phyloP scores from a whole-genome alignment of 176 grass and related monocot genomes.

The Bromus sterilis region DNA sequence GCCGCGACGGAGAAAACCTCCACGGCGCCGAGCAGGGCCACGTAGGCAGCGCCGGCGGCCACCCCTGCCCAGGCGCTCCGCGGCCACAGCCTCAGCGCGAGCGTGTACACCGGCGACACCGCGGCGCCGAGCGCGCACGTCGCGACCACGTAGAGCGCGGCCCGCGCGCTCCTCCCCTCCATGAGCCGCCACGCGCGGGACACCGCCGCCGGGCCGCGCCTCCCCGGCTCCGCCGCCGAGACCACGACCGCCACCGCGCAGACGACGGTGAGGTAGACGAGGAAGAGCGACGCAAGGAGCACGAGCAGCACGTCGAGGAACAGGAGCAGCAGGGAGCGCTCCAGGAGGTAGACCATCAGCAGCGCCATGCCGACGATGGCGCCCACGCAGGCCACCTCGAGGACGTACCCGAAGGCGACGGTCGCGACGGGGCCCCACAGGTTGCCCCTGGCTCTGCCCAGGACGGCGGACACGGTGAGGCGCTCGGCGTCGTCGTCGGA shows the following conservation, averaged over 20 bases:
- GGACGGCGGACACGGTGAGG: not conserved
- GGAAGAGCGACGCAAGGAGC: conserved; percentile 33
- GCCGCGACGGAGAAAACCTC: conserved; percentile 26
- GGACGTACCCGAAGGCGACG: conserved; percentile 22
- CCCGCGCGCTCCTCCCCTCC: conserved; percentile 25
- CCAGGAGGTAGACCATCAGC: conserved; percentile 9
- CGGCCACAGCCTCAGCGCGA: conserved; percentile 2
- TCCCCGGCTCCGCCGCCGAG: conserved; percentile 18
- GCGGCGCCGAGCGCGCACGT: conserved; percentile 23
- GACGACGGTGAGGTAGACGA: conserved; percentile 41
- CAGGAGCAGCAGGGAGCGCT: conserved; percentile 32
- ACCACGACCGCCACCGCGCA: conserved; percentile 27
- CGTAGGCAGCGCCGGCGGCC: conserved; percentile 23
- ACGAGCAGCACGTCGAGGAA: conserved; percentile 25
- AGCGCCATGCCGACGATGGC: not conserved
- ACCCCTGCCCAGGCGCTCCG: not conserved
- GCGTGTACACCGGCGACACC: conserved; percentile 44
- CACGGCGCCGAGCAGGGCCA: conserved; percentile 28
- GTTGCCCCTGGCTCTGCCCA: not conserved
- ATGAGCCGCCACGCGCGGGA: conserved; percentile 34
- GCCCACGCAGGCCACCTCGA: conserved; percentile 19
- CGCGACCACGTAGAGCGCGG: conserved; percentile 17
- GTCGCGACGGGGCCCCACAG: conserved; percentile 11
- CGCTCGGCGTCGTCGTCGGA: not conserved
- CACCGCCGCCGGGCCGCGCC: conserved; percentile 17